Base-by-base conservation (phyloP, 805 yeast genomes). In the Wickerhamomyces pijperi region DNA sequence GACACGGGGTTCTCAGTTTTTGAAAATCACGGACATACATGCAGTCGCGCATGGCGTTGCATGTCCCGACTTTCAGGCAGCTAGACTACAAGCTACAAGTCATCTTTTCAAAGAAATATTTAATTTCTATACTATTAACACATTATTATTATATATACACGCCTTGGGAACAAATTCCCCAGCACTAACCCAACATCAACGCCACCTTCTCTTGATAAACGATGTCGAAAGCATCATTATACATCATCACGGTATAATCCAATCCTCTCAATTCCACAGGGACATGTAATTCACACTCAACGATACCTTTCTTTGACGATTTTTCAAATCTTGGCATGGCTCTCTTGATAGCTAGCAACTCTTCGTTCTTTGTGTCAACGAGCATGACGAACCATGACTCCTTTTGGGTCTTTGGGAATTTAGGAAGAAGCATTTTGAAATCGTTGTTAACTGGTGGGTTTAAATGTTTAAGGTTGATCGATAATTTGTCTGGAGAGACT, bases 311-410 rank as follows among this genome's bases (percentile, higher is more conserved):
- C 18, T 50, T 56, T 28, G 49, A 51, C 9, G 44, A 41, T 17
- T 46, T 46, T 6, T 33, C 46, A 13, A 56, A 49, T 36, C 56
- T 65, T 3, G 92, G 92, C 19, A 82, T 78, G 4, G 86, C 81
- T 51, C 97, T 74, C 52, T 84, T 85, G 35, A 90, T 62, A 33
- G 80, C 66, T 31, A 71, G 58, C 20, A 90, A 54, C 50, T 78
- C 83, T 35, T 70, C 70, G 3, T 58, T 63, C 6, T 62, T 59
- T 20, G 60, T 59, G 44, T 77, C 75, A 43, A 72, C 63, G 9
- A 78, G 48, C 36, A 90, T 72, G 9, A 78, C 71, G 56, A 90
- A 85, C 97, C 98, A 92, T 0, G 94, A 76, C 55, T 92, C 97
- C 51, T 86, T 79, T 59, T 92, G 98, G 2, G 78, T 66, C 58